Percentiles rank a stretch among this genome's conserved stretches.
phyloP scores from a whole-genome alignment of 2,329 filamentous ascomycete genomes.

The Monilinia aucupariae region DNA sequence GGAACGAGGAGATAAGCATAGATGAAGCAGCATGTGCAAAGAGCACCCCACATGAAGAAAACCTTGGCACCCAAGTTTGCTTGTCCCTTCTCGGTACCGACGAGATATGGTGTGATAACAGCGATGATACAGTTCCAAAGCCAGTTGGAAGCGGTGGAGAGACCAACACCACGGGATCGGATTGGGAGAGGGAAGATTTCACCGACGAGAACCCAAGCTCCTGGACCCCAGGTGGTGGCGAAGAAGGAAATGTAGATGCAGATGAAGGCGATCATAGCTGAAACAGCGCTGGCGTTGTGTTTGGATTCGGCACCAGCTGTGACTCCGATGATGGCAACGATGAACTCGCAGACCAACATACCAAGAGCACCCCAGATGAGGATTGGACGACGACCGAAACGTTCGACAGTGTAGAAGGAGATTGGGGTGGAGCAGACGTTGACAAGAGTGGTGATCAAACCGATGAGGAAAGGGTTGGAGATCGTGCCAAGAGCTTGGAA shows the following conservation, averaged over 20 bases:
- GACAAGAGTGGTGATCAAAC: conserved; percentile 79
- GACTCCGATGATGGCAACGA: conserved; percentile 72
- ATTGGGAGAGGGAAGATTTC: conserved; percentile 89
- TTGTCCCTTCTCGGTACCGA: conserved; percentile 50
- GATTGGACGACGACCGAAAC: conserved; percentile 71
- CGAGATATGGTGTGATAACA: conserved; percentile 70
- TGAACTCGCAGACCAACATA: conserved; percentile 82
- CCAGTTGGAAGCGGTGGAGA: conserved; percentile 88
- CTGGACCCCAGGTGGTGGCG: conserved; percentile 78
- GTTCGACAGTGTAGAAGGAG: conserved; percentile 83
- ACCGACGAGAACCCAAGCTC: conserved; percentile 74
- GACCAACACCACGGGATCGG: conserved; percentile 77
- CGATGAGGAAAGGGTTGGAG: conserved; percentile 72
- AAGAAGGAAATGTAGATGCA: conserved; percentile 91
- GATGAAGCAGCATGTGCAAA: conserved; percentile 49
- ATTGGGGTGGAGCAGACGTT: conserved; percentile 81
- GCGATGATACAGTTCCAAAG: conserved; percentile 72
- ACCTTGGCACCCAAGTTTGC: conserved; percentile 31
- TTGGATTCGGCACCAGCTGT: conserved; percentile 51
- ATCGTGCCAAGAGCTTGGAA: conserved; percentile 74
- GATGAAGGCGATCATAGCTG: conserved; percentile 77
- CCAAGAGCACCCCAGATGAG: conserved; percentile 73
- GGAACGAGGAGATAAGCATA: conserved; percentile 59
- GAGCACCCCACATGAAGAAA: conserved; percentile 56
- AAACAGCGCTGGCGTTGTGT: conserved; percentile 51